Evolutionary conservation across 2,329 filamentous ascomycete genomes (phyloP), one percentile per base, ranked within the genome.

Genomic region (Simplicillium sp.): DNA sequence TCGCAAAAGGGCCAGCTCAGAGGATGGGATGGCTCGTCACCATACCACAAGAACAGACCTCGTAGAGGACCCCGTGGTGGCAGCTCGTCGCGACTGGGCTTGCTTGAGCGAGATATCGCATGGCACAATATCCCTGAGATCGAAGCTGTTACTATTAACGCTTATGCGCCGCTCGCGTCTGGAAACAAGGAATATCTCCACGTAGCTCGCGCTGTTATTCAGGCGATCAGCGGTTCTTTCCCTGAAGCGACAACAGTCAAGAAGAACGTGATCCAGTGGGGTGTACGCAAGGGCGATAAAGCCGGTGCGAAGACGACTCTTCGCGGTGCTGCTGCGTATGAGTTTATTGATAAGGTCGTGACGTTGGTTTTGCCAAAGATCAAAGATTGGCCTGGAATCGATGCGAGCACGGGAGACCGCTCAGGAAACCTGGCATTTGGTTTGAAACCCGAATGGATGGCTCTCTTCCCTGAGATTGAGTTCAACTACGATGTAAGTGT

Each of bases 341-440:
- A 96, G 60, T 96, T 98, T 60, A 58, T 98, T 35, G 84, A 90
- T 55, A 95, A 95, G 68, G 70, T 88, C 50, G 72, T 97, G 41
- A 87, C 94, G 58, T 70, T 97, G 8, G 89, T 98, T 6, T 73
- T 97, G 58, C 92, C 92, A 32, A 85, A 82, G 56, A 94, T 98
- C 64, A 98, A 97, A 71, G 92, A 98, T 52, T 98, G 87, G 84
- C 78, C 77, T 42, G 92, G 92, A 15, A 55, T 79, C 42, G 57
- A 64, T 49, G 71, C 62, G 44, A 60, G 54, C 34, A 86, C 86
- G 32, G 92, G 92, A 55, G 92, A 98, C 60, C 81, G 80, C 55
- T 82, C 83, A 46, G 92, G 92, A 31, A 96, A 97, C 61, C 73
- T 98, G 50, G 74, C 73, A 9, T 90, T 89, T 60, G 92, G 92